Evolutionary conservation across 306 rosid species (phyloP).

Genomic region (Begonia masoniana): DNA sequence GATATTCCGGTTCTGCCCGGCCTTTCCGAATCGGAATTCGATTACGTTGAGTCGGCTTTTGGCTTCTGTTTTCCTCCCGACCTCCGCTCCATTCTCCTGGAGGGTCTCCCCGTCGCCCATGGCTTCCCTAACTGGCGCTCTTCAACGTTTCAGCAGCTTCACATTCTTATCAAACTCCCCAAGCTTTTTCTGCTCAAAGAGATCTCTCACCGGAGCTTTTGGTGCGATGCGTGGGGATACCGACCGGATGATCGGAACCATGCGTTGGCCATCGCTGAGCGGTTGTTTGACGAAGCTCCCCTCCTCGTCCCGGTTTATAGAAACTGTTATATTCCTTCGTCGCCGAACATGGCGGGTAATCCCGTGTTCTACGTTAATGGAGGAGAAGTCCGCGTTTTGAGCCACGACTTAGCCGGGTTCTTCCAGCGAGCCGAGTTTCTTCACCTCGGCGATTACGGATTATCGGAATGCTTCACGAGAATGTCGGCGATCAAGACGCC

Average conservation of each 20-base stretch:
- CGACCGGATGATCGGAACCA: slow-evolving; percentile 12
- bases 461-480: not conserved
- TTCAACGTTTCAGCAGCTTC: slow-evolving; percentile 58
- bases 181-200: slow-evolving; percentile 28
- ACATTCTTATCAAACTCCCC: slow-evolving; percentile 46
- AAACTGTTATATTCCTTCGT: slow-evolving; percentile 43
- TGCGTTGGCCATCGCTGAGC: slow-evolving; percentile 14
- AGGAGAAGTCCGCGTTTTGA: slow-evolving; percentile 28
- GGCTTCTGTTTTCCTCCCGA: slow-evolving; percentile 65
- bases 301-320: slow-evolving; percentile 48
- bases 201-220: slow-evolving; percentile 32
- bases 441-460: slow-evolving; percentile 3
- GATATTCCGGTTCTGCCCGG: slow-evolving; percentile 34
- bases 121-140: slow-evolving; percentile 90
- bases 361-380: slow-evolving; percentile 42
- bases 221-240: slow-evolving; percentile 56
- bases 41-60: slow-evolving; percentile 33
- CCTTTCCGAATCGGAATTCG: slow-evolving; percentile 46
- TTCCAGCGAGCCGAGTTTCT: slow-evolving; percentile 30
- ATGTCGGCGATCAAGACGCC: slow-evolving; percentile 17
- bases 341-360: slow-evolving; percentile 43
- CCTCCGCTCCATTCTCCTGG: slow-evolving; percentile 61
- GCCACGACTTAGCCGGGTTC: slow-evolving; percentile 49
- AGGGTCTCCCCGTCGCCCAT: slow-evolving; percentile 51
- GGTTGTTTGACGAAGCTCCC: slow-evolving; percentile 26